A percentile compares a stretch with the other conserved stretches of the same genome.
These are phyloP conservation scores for Diaporthe nobilis DNA, from an alignment of 2,329 filamentous ascomycete species.

Conservation along the genomic window DNA sequence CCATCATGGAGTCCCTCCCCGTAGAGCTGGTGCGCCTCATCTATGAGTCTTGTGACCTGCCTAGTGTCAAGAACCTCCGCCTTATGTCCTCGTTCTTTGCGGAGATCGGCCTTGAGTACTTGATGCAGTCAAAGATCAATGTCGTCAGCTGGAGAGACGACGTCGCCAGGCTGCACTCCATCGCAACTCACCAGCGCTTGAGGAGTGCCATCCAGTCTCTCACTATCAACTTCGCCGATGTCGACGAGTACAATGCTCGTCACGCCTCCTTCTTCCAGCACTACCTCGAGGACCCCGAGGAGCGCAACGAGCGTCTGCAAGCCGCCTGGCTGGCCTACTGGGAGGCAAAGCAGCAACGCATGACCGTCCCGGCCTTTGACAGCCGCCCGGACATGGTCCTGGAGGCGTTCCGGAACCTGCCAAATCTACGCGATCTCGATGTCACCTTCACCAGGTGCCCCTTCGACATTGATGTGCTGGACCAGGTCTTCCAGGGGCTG, in stretches of 20 bases:
- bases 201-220: slow-evolving; percentile 58
- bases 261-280: slow-evolving; percentile 54
- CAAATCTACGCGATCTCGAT: slow-evolving; percentile 56
- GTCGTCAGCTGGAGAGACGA: slow-evolving; percentile 62
- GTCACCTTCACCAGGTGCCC: slow-evolving; percentile 59
- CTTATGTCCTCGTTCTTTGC: slow-evolving; percentile 56
- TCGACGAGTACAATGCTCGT: slow-evolving; percentile 58
- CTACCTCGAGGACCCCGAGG: slow-evolving; percentile 55
- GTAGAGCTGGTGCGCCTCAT: slow-evolving; percentile 59
- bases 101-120: slow-evolving; percentile 58
- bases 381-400: slow-evolving; percentile 53
- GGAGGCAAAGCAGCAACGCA: slow-evolving; percentile 53
- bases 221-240: slow-evolving; percentile 61
- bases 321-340: slow-evolving; percentile 55
- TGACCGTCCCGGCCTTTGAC: slow-evolving; percentile 54
- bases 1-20: slow-evolving; percentile 50
- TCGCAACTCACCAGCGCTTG: slow-evolving; percentile 59
- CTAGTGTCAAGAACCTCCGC: slow-evolving; percentile 58
- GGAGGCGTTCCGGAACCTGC: slow-evolving; percentile 56
- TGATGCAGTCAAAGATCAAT: slow-evolving; percentile 58
- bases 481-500: slow-evolving; percentile 53
- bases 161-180: slow-evolving; percentile 58
- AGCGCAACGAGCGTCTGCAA: slow-evolving; percentile 52
- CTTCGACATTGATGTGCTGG: slow-evolving; percentile 54
- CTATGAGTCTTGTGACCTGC: slow-evolving; percentile 56